Evolutionary conservation across 352 stramenopile genomes (phyloP).

Genomic region (Pythium aquatile): DNA sequence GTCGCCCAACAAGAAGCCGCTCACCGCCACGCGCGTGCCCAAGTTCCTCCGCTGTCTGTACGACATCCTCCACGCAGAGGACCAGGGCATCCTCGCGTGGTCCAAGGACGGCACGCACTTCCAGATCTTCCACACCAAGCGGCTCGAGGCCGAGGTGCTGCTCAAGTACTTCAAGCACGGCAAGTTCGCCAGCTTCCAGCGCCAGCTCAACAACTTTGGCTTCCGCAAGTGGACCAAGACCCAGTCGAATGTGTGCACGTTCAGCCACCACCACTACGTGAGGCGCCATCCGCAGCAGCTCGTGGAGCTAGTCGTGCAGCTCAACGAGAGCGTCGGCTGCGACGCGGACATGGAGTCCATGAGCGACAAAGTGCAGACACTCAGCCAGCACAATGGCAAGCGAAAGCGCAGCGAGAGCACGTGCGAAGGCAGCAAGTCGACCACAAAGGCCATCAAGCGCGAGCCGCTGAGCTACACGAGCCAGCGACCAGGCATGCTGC

Average conservation of each 20-base stretch:
- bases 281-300: conserved; percentile 60
- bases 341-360: background rate
- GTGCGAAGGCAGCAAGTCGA: conserved; percentile 11
- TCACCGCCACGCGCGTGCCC: conserved; percentile 45
- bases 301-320: conserved; percentile 43
- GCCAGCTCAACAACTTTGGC: conserved; percentile 93
- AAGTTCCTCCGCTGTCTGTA: conserved; percentile 83
- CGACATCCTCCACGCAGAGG: conserved; percentile 72
- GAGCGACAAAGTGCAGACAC: conserved; percentile 1
- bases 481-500: conserved; percentile 1
- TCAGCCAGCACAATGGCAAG: conserved; percentile 15
- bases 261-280: conserved; percentile 69
- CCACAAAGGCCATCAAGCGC: conserved; percentile 19
- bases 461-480: conserved; percentile 1
- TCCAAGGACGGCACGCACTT: conserved; percentile 64
- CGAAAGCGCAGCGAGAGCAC: conserved; percentile 24
- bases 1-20: conserved; percentile 18
- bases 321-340: conserved; percentile 16
- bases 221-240: conserved; percentile 90
- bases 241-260: conserved; percentile 74
- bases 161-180: conserved; percentile 94
- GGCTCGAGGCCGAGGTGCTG: conserved; percentile 71
- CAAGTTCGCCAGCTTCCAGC: conserved; percentile 91
- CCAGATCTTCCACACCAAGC: conserved; percentile 63
- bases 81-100: conserved; percentile 70